Evolutionary conservation across 257 asterid species (phyloP), one percentile per base, ranked within the genome.

Genomic region (Hygrophila difformis): DNA sequence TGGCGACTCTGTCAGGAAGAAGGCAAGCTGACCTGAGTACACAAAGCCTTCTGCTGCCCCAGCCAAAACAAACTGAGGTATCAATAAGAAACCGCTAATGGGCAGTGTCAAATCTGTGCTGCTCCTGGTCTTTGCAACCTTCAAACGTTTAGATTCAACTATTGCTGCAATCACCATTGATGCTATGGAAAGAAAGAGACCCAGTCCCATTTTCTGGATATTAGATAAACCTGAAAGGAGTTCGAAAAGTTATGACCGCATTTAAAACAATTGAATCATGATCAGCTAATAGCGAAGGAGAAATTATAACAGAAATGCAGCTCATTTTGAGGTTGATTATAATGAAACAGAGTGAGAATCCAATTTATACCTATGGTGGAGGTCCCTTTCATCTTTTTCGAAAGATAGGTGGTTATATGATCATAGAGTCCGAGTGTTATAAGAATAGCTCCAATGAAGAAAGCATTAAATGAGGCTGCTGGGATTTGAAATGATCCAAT

Each of bases 401-500:
- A 53, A n/a, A 61, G 41, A 41, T 34, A 48, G 49, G 48, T 21
- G 21, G 55, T 19, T 1, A 55, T 0, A 22, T 62, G 62, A 31
- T 62, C 68, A 42, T 62, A 74, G 23, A 74, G 10, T 0, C 72
- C 61, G 23, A 78, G 71, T 11, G 86, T 61, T 1, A 82, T 1
- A 18, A 82, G 65, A 39, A 70, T 78, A 29, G 77, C 68, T 0
- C 72, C 66, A 1, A 78, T 73, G 33, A 82, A 76, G 66, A 82
- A 82, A 12, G 61, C 81, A 3, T 74, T 65, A 51, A 78, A 56
- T 3, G 87, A 69, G 0, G 69, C 94, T 0, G 87, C 45, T 0
- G 94, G 94, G 21, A 82, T 54, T 45, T 66, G 52, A 52, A 82
- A 82, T 8, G 69, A 54, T 1, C 76, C 64, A 3, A 82, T 43